Percentiles rank a stretch among this genome's conserved stretches.
These are phyloP conservation scores for Cynara cardunculus DNA, from an alignment of 129 eudicot species.

Conservation along the genomic window DNA sequence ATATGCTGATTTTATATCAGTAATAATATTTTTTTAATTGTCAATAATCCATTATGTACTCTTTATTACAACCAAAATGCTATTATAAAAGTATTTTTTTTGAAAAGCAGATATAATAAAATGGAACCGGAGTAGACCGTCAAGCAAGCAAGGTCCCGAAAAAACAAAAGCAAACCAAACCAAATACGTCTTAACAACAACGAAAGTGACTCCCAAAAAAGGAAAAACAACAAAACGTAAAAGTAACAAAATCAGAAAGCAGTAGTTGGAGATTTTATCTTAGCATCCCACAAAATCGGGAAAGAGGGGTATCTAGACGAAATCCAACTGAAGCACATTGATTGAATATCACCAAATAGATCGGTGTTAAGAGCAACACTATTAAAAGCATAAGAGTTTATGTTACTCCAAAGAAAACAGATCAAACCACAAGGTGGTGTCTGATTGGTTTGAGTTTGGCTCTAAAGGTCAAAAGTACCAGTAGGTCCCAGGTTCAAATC, in stretches of 20 bases:
- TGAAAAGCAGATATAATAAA: background rate
- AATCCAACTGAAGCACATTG: background rate
- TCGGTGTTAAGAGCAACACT: background rate
- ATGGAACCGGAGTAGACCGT: background rate
- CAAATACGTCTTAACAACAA: background rate
- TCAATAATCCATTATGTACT: background rate
- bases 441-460: too few relatives aligned
- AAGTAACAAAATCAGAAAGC: background rate
- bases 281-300: background rate
- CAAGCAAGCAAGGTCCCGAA: background rate
- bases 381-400: background rate
- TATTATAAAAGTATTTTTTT: background rate
- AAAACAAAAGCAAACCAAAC: background rate
- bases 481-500: too few relatives aligned
- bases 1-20: background rate
- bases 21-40: background rate
- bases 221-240: background rate
- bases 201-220: background rate
- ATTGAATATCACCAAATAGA: background rate
- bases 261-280: background rate
- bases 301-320: background rate
- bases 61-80: background rate
- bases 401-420: background rate
- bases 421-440: too few relatives aligned
- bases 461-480: too few relatives aligned